Percentiles rank a stretch among this genome's conserved stretches.
These are phyloP conservation scores for Pisolithus microcarpus DNA, from an alignment of 768 basidiomycete genomes.

Conservation along the genomic window DNA sequence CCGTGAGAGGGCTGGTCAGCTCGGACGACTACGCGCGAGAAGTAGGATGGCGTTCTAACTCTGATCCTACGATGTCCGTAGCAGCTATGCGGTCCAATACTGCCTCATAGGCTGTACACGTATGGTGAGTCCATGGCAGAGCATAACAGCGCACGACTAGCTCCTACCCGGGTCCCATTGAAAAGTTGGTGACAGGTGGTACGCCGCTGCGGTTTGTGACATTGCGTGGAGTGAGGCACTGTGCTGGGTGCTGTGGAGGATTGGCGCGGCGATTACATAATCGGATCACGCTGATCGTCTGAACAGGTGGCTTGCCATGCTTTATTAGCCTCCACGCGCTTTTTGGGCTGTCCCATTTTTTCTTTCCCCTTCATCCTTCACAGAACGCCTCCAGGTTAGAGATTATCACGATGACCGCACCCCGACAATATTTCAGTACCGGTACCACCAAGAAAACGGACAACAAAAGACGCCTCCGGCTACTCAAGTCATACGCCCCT, in stretches of 20 bases:
- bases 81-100: slow-evolving; percentile 56
- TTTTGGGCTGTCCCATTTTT: too few relatives aligned
- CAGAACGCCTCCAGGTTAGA: not conserved
- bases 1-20: slow-evolving; percentile 5
- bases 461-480: slow-evolving; percentile 27
- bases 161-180: slow-evolving; percentile 48
- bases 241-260: too few relatives aligned
- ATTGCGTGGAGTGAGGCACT: not conserved
- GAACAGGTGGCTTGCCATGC: too few relatives aligned
- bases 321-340: too few relatives aligned
- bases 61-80: slow-evolving; percentile 59
- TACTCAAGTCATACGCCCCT: slow-evolving; percentile 61
- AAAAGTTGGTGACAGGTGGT: slow-evolving; percentile 24
- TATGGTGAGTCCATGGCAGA: slow-evolving; percentile 8
- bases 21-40: slow-evolving; percentile 4
- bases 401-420: slow-evolving; percentile 10
- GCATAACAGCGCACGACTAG: not conserved
- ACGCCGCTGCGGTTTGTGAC: slow-evolving; percentile 7
- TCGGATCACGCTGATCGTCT: too few relatives aligned
- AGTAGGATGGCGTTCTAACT: slow-evolving; percentile 7
- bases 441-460: slow-evolving; percentile 14
- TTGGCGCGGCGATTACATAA: too few relatives aligned
- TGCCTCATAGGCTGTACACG: slow-evolving; percentile 46
- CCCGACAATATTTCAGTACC: slow-evolving; percentile 1
- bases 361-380: not conserved